Base-by-base conservation (phyloP, 1,284 basidiomycete species). In the Pseudozyma flocculosa region DNA sequence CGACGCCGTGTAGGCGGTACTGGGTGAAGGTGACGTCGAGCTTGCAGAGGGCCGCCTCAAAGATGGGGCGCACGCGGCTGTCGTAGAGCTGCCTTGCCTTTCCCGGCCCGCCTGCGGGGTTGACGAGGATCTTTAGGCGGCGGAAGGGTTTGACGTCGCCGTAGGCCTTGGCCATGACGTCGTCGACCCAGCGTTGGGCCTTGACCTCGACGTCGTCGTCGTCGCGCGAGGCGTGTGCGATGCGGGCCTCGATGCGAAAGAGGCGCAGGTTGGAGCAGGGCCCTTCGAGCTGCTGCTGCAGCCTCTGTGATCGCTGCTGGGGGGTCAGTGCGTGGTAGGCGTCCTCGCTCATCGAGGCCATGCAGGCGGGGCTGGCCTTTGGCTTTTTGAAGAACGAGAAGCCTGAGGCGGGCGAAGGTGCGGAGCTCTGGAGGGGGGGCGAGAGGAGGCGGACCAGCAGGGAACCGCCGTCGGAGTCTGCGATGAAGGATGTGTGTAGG, bases 41-140 rank as follows among this genome's bases (percentile, higher is more conserved):
- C 1, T 76, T 75, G 76, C 88, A 91, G 2, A 85, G 84, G 0
- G 92, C 90, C 9, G 88, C 86, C 39, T 84, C 82, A 41, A 96
- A 82, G 43, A 96, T 85, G 1, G 93, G 94, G 61, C 87, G 82
- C 1, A 93, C 86, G 14, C 82, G 82, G 50, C 83, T 83, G n/a
- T 81, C 78, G 58, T 87, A 92, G 0, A 87, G 80, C 0, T 81
- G 63, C 11, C 78, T 79, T 0, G 84, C 88, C 75, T 88, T 89
- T 42, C 89, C 89, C 84, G 93, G 81, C 2, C 93, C 93, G 53
- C 92, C 88, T 47, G 85, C 80, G 2, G 93, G 93, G 76, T 97
- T 97, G 59, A 96, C 83, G n/a, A 96, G 78, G 1, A 96, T 55
- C 42, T 72, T 64, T 40, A 76, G 41, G 10, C 67, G 49, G n/a